These are phyloP conservation scores for Fusarium sambucinum DNA, from an alignment of 2,329 filamentous ascomycete genomes.

Conservation along the genomic window DNA sequence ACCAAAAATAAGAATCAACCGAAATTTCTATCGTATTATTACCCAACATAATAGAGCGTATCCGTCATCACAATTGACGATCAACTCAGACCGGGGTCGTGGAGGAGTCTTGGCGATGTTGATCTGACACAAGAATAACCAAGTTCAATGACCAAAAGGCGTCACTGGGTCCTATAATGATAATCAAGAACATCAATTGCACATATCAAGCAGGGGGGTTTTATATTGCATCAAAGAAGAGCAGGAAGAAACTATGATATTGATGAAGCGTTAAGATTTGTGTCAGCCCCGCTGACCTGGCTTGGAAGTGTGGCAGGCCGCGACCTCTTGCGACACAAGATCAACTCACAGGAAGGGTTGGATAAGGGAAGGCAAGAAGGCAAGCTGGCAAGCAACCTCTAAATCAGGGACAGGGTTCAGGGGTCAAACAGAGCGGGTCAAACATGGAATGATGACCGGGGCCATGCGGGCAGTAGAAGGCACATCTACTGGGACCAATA, in stretches of 20 bases:
- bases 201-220: not conserved
- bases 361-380: conserved; percentile 22
- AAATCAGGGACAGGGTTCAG: conserved; percentile 41
- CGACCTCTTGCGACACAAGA: conserved; percentile 11
- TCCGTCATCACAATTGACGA: conserved; percentile 11
- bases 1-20: conserved; percentile 41
- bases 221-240: not conserved
- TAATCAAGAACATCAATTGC: conserved; percentile 6
- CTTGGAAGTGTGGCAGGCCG: not conserved
- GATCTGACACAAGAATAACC: conserved; percentile 22
- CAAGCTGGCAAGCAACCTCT: conserved; percentile 4
- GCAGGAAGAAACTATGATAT: not conserved
- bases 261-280: not conserved
- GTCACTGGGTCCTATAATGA: conserved; percentile 12
- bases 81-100: conserved; percentile 1
- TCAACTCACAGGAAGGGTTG: conserved; percentile 32
- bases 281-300: not conserved
- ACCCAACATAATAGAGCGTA: conserved; percentile 6
- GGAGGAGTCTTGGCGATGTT: conserved; percentile 3
- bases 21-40: conserved; percentile 29
- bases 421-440: conserved; percentile 33
- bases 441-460: conserved; percentile 33
- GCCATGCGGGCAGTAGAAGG: conserved; percentile 23
- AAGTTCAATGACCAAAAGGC: conserved; percentile 8
- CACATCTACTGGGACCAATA: conserved; percentile 37